Evolutionary conservation across 2,329 filamentous ascomycete species (phyloP).

Genomic region (Cyphellophora europaea): DNA sequence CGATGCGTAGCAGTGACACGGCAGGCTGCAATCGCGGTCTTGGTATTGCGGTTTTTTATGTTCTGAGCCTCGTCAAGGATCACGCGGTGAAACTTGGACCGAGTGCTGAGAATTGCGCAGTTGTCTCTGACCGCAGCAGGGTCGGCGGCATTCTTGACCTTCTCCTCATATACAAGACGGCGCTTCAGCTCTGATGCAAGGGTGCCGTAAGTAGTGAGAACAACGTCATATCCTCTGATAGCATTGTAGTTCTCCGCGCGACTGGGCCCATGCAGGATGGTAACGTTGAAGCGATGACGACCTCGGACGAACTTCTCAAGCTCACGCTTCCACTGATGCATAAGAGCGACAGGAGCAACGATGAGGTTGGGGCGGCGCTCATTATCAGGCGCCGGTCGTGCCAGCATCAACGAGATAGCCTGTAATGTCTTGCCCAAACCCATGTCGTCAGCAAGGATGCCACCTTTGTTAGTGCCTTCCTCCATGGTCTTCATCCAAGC

Average conservation of each 20-base stretch:
- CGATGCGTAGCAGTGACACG: slow-evolving; percentile 52
- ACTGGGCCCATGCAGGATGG: slow-evolving; percentile 59
- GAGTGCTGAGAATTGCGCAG: slow-evolving; percentile 46
- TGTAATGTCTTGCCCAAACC: slow-evolving; percentile 79
- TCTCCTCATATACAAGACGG: slow-evolving; percentile 41
- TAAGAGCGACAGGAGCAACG: slow-evolving; percentile 67
- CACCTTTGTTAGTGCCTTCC: slow-evolving; percentile 60
- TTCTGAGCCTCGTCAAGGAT: slow-evolving; percentile 73
- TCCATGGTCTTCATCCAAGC: slow-evolving; percentile 71
- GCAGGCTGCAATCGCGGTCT: slow-evolving; percentile 51
- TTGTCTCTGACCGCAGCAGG: slow-evolving; percentile 20
- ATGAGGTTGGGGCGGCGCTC: slow-evolving; percentile 67
- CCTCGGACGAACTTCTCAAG: slow-evolving; percentile 60
- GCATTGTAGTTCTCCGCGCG: slow-evolving; percentile 47
- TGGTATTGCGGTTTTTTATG: slow-evolving; percentile 66
- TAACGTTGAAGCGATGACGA: slow-evolving; percentile 51
- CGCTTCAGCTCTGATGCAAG: slow-evolving; percentile 59
- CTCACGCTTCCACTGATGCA: slow-evolving; percentile 78
- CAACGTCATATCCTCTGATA: slow-evolving; percentile 60
- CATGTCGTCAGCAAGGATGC: slow-evolving; percentile 75
- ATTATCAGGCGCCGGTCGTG: slow-evolving; percentile 51
- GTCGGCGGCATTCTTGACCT: slow-evolving; percentile 36
- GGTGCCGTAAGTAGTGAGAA: slow-evolving; percentile 71
- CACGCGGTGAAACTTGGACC: slow-evolving; percentile 56
- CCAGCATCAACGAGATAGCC: slow-evolving; percentile 66